Base-by-base conservation (phyloP, 225 moss, liverwort and hornwort genomes). In the Anthoceros angustus region DNA sequence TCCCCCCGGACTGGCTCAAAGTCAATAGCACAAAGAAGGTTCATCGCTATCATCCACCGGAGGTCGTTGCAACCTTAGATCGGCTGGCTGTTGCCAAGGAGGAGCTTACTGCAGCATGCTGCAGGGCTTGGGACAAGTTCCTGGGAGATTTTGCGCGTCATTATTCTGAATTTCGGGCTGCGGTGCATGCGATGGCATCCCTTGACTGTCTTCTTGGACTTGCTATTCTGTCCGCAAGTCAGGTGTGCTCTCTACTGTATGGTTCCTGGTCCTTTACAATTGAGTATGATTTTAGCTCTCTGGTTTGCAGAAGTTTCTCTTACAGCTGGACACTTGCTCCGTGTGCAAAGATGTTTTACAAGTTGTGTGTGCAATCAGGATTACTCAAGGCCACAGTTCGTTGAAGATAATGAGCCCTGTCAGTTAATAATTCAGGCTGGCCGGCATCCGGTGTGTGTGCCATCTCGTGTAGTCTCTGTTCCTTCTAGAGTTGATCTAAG, bases 151-250 rank as follows among this genome's bases (percentile, higher is more conserved):
- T 98, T 70, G 74, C 88, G 42, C 71, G 84, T 21, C 86, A 89
- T 69, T 98, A 98, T 66, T 72, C 83, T 43, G 98, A 92, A 46
- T 98, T 98, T 12, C 86, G 85, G 67, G 89, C 89, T 66, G 85
- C 91, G 72, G 92, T 98, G 68, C 92, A 98, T 78, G 92, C 98
- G 39, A 85, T 98, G 72, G 98, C 98, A 73, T 82, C 89, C 42
- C 86, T 98, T 62, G 98, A 98, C 68, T 92, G 92, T 74, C 92
- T 98, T 60, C 87, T 92, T 66, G 84, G 88, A 50, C 82, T 98
- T 43, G 98, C 98, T 38, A 74, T 86, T 10, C 82, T 98, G 45
- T 84, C 98, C 68, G 78, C 78, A 50, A 87, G 83, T 71, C 92
- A 92, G 92, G 98, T 98, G 15, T n/a, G 15, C n/a, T 5, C 55